Percentiles rank a stretch among this genome's conserved stretches.
Conservation (phyloP, 192 early-diverging fungal genomes). For the Coemansia sp. region DNA sequence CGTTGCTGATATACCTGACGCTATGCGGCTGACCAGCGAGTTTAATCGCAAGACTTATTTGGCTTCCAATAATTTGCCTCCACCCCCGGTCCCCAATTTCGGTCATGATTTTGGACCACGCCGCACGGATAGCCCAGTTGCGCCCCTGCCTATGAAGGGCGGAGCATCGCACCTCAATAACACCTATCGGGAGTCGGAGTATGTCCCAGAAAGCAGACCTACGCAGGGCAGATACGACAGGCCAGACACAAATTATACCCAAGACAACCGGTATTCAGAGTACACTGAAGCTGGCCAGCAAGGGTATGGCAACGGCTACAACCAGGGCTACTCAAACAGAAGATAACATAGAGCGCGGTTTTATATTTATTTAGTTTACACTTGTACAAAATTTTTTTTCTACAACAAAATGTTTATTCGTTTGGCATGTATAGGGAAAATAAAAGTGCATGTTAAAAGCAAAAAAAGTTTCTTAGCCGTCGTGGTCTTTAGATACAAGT, state of each 20-base stretch:
- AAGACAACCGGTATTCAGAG: background rate
- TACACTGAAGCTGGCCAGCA: constrained; percentile 1
- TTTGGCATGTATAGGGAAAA: no score
- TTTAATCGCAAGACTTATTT: background rate
- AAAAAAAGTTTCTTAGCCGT: constrained; percentile 10
- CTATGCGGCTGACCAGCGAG: background rate
- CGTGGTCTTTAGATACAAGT: constrained; percentile 51
- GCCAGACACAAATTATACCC: background rate
- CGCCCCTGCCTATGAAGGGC: background rate
- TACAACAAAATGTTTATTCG: background rate
- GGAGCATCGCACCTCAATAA: background rate
- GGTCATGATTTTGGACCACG: background rate
- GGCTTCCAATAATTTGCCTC: no score
- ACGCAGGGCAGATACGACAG: background rate
- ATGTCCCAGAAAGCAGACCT: background rate
- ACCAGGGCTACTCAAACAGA: background rate
- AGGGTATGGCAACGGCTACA: background rate
- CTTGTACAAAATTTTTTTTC: background rate
- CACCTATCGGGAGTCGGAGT: background rate
- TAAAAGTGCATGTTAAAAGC: background rate
- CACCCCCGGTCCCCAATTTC: background rate
- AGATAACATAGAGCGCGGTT: background rate
- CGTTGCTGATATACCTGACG: background rate
- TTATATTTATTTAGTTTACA: background rate
- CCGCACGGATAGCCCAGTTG: background rate